phyloP scores from a whole-genome alignment of 2,329 filamentous ascomycete genomes.

The Botrytis porri region DNA sequence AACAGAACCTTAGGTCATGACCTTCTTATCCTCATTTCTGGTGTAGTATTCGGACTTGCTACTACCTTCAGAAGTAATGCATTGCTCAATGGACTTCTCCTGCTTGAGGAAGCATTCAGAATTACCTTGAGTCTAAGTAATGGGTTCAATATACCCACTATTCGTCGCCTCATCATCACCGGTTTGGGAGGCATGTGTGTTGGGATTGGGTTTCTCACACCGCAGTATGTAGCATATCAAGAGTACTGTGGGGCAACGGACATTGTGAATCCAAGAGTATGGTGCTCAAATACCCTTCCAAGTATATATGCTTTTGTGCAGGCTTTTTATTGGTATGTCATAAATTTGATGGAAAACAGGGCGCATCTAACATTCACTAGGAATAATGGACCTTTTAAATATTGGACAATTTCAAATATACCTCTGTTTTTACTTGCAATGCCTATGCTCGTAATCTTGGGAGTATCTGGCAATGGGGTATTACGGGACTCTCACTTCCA shows the following conservation, averaged over 20 bases:
- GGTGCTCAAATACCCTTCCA: slow-evolving; percentile 72
- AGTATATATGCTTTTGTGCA: slow-evolving; percentile 94
- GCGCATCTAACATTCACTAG: slow-evolving; percentile 45
- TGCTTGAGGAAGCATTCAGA: slow-evolving; percentile 57
- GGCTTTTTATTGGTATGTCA: slow-evolving; percentile 76
- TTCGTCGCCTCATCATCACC: slow-evolving; percentile 56
- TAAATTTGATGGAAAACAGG: slow-evolving; percentile 18
- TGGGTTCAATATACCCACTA: slow-evolving; percentile 42
- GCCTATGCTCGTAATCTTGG: slow-evolving; percentile 70
- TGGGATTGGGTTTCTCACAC: slow-evolving; percentile 63
- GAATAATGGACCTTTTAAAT: slow-evolving; percentile 82
- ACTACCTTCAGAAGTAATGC: slow-evolving; percentile 82
- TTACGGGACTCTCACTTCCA: slow-evolving; percentile 26
- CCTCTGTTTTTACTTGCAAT: slow-evolving; percentile 82
- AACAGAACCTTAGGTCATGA: slow-evolving; percentile 41
- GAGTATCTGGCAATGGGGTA: slow-evolving; percentile 55
- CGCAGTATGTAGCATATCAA: slow-evolving; percentile 72
- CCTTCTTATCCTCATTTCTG: slow-evolving; percentile 57
- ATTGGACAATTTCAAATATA: slow-evolving; percentile 84
- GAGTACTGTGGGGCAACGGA: slow-evolving; percentile 58
- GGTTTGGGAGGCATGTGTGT: slow-evolving; percentile 66
- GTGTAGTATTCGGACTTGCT: slow-evolving; percentile 67
- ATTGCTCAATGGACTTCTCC: slow-evolving; percentile 73
- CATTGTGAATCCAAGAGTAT: slow-evolving; percentile 50
- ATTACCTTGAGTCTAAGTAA: slow-evolving; percentile 44